Evolutionary conservation across 139 green algal species (phyloP), one percentile per base, ranked within the genome.

Genomic region (Pleodorina starrii): DNA sequence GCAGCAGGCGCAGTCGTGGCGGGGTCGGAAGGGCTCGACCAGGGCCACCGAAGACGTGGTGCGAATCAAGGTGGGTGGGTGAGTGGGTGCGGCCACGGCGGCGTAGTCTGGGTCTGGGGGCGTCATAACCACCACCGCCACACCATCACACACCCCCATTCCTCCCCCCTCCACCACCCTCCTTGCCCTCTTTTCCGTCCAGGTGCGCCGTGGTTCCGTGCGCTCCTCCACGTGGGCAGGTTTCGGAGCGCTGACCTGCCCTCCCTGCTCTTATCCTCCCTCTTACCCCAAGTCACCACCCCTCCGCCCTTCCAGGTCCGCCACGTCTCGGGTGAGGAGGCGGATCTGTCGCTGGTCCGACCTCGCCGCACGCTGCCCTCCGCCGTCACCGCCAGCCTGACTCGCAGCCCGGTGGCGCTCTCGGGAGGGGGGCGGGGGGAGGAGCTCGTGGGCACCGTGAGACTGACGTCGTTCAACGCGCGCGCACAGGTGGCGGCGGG

Each of bases 381-480:
- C 27, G 88, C 93, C 4, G 94, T 95, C 5, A 77, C n/a, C 42
- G 84, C 78, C 51, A 92, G 57, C 43, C 36, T 96, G 38, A 69
- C 32, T 1, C 82, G 82, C 63, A 71, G 44, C 44, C 7, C 79
- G 25, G 81, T 74, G 19, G 48, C 89, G 68, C 75, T 87, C 40
- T 63, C 59, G 21, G 74, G 59, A 0, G 69, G 72, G 1, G 71
- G 75, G 12, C 80, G 85, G 38, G 73, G 78, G 40, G 85, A 84
- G 59, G 66, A 88, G 43, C n/a, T 89, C 29, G 92, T 97, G 44
- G 95, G 95, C 23, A 89, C 93, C 48, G 91, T 98, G 50, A 84
- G 90, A 21, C 90, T 98, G 66, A 44, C 86, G 6, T 94, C 94
- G 59, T 98, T 99, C 92, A 98, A 97, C 85, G 94, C 95, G 0